A percentile compares a stretch with the other conserved stretches of the same genome.
Conservation (phyloP, 2,329 filamentous ascomycete genomes). For the Chaetomium olivaceum region DNA sequence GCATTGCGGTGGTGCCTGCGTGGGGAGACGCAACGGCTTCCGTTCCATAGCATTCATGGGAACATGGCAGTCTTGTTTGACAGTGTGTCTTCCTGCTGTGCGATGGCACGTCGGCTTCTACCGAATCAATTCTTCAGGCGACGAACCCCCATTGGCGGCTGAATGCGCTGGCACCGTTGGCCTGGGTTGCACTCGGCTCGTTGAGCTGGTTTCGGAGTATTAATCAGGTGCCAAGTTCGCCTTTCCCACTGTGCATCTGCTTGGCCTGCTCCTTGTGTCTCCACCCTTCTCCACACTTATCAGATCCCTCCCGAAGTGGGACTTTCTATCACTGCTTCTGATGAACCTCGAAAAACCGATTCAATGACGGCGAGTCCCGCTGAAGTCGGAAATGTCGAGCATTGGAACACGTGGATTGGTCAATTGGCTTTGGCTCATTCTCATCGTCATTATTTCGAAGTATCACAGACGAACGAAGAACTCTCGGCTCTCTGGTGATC, state of each 20-base stretch:
- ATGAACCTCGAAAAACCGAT: slow-evolving; percentile 2
- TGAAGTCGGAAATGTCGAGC: not conserved
- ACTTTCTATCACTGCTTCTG: not conserved
- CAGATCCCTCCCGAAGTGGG: slow-evolving; percentile 20
- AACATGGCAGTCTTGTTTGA: slow-evolving; percentile 13
- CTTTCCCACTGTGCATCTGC: slow-evolving; percentile 18
- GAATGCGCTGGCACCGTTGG: slow-evolving; percentile 14
- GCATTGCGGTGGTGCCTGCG: not conserved
- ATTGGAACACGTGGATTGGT: not conserved
- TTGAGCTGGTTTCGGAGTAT: slow-evolving; percentile 3
- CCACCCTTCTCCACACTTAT: slow-evolving; percentile 15
- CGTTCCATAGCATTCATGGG: slow-evolving; percentile 7
- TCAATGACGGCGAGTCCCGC: not conserved
- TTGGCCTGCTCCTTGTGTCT: not conserved
- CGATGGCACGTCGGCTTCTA: slow-evolving; percentile 29
- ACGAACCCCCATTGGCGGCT: slow-evolving; percentile 23
- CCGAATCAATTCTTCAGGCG: slow-evolving; percentile 27
- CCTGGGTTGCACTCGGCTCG: slow-evolving; percentile 14
- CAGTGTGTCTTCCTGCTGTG: slow-evolving; percentile 17
- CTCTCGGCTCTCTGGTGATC: not conserved
- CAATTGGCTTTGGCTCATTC: slow-evolving; percentile 1
- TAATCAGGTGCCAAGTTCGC: not conserved
- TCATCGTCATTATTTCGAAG: not conserved
- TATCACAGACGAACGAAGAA: not conserved
- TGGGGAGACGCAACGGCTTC: slow-evolving; percentile 19